These are phyloP conservation scores for Amphirosellinia nigrospora DNA, from an alignment of 495 filamentous ascomycete species.

Conservation along the genomic window DNA sequence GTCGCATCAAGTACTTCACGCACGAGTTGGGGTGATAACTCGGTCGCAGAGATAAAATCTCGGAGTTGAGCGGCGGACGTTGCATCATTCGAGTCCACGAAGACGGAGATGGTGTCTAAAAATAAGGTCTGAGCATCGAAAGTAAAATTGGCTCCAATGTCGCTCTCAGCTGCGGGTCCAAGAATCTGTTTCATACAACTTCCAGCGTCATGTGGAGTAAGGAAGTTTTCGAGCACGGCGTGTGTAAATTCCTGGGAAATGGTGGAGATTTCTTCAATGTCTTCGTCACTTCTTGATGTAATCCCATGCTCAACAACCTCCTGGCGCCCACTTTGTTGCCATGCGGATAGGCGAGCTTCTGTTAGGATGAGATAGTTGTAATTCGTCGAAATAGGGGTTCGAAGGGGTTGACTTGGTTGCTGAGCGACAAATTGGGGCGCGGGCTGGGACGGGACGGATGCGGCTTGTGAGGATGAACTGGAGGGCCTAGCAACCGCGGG, in stretches of 20 bases:
- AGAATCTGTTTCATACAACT: constrained; percentile 75
- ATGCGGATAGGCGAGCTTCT: constrained; percentile 51
- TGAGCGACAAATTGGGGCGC: constrained; percentile 33
- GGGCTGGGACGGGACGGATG: constrained; percentile 31
- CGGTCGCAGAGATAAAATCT: constrained; percentile 70
- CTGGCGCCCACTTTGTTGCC: constrained; percentile 56
- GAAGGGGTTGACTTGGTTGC: constrained; percentile 28
- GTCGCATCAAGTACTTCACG: constrained; percentile 82
- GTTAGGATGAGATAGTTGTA: constrained; percentile 59
- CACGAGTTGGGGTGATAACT: constrained; percentile 72
- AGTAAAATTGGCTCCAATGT: constrained; percentile 46
- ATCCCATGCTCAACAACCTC: constrained; percentile 57
- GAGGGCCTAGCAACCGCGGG: constrained; percentile 49
- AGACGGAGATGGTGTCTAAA: constrained; percentile 78
- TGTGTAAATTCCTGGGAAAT: constrained; percentile 87
- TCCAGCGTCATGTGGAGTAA: constrained; percentile 74
- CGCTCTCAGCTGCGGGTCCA: constrained; percentile 55
- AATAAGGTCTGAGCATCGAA: constrained; percentile 75
- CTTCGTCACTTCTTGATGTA: constrained; percentile 66
- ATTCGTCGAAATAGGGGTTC: constrained; percentile 39
- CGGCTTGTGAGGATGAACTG: constrained; percentile 50
- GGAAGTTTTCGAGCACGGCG: constrained; percentile 69
- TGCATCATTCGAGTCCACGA: constrained; percentile 69
- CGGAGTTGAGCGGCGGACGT: constrained; percentile 50
- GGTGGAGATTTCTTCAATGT: constrained; percentile 66